These are phyloP conservation scores for Aegilops speltoides DNA, from an alignment of 176 grass and related monocot genomes.

Conservation along the genomic window DNA sequence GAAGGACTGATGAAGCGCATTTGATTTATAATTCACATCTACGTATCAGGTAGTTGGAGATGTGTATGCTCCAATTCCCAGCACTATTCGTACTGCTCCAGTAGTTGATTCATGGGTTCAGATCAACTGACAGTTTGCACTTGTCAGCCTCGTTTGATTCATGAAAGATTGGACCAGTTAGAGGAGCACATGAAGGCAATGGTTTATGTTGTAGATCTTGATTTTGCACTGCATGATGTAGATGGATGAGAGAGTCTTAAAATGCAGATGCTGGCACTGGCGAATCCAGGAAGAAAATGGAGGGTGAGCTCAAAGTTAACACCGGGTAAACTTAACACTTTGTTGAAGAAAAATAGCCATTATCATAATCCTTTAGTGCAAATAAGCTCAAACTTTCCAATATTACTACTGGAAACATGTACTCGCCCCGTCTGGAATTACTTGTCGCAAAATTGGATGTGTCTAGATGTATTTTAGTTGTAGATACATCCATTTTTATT, in stretches of 20 bases:
- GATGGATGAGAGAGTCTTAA: not conserved
- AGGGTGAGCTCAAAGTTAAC: no score
- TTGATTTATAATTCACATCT: conserved; percentile 2
- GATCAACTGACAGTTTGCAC: not conserved
- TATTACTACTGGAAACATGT: no score
- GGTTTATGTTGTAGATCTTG: not conserved
- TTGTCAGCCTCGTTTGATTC: not conserved
- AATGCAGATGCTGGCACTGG: not conserved
- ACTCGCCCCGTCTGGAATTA: no score
- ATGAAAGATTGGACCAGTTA: not conserved
- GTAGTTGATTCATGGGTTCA: not conserved
- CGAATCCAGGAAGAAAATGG: no score
- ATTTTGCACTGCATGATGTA: not conserved
- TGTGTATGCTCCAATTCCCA: not conserved
- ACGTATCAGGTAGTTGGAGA: not conserved
- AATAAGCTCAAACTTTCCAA: no score
- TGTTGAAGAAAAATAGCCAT: no score
- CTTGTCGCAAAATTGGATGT: no score
- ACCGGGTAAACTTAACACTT: no score
- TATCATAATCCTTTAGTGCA: no score
- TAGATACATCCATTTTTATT: no score
- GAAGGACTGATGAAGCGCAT: not conserved
- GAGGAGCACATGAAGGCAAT: not conserved
- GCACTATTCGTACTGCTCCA: not conserved
- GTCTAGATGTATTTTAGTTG: no score